These are phyloP conservation scores for Hirsutella rhossiliensis DNA, from an alignment of 2,329 filamentous ascomycete species.

Conservation along the genomic window DNA sequence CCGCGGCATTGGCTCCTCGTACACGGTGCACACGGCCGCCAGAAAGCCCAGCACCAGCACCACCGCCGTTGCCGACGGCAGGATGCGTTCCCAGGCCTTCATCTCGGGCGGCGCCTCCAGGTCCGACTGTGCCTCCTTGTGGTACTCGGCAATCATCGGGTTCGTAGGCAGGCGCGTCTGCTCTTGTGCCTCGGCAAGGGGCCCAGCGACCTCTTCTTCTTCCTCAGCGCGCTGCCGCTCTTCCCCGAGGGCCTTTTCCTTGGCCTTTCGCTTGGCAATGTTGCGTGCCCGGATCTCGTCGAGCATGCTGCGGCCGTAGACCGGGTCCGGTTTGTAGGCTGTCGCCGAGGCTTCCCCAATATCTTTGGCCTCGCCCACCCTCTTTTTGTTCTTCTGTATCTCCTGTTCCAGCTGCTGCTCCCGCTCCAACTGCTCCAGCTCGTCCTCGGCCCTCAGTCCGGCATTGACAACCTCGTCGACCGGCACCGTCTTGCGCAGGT, in stretches of 20 bases:
- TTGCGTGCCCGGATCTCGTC: conserved; percentile 45
- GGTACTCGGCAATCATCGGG: conserved; percentile 24
- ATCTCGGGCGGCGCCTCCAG: conserved; percentile 40
- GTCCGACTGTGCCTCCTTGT: conserved; percentile 34
- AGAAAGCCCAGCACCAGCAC: conserved; percentile 30
- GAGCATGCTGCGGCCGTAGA: conserved; percentile 45
- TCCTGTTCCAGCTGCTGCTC: conserved; percentile 13
- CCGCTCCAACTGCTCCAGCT: conserved; percentile 41
- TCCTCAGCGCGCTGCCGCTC: conserved; percentile 28
- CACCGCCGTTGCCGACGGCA: conserved; percentile 39
- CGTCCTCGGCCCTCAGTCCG: conserved; percentile 49
- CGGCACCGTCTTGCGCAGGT: conserved; percentile 39
- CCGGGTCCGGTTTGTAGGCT: conserved; percentile 26
- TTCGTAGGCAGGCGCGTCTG: conserved; percentile 26
- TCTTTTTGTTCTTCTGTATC: conserved; percentile 8
- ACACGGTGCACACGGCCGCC: conserved; percentile 32
- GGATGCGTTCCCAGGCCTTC: conserved; percentile 36
- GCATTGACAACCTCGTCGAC: conserved; percentile 51
- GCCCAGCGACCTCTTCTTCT: conserved; percentile 22
- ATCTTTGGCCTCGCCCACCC: conserved; percentile 8
- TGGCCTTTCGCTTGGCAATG: conserved; percentile 34
- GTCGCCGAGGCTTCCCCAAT: background rate
- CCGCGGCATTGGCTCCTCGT: conserved; percentile 38
- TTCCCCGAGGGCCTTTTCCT: conserved; percentile 30
- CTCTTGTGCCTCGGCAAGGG: conserved; percentile 27